These are phyloP conservation scores for Hyaloperonospora arabidopsidis DNA, from an alignment of 352 stramenopile genomes.

Conservation along the genomic window DNA sequence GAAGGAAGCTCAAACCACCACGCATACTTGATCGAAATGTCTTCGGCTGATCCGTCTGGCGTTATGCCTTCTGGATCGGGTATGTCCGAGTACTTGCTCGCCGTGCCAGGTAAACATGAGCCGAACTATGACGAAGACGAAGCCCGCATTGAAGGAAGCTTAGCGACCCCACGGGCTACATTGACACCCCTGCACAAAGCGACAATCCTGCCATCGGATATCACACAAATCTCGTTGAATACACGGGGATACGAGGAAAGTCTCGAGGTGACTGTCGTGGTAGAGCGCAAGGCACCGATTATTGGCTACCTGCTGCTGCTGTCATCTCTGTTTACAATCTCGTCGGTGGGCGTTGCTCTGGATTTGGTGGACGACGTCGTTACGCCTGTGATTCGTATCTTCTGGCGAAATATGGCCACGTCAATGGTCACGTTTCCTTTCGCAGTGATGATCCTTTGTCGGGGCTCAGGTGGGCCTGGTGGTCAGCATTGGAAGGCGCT, in stretches of 20 bases:
- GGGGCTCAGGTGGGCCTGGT: conserved; percentile 21
- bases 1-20: conserved; percentile 43
- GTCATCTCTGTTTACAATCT: conserved; percentile 62
- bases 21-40: conserved; percentile 80
- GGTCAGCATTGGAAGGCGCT: conserved; percentile 28
- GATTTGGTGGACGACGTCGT: conserved; percentile 55
- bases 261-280: conserved; percentile 63
- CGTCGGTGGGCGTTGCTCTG: conserved; percentile 67
- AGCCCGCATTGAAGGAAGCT: conserved; percentile 12
- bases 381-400: conserved; percentile 71
- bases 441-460: conserved; percentile 32
- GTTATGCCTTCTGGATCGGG: conserved; percentile 26
- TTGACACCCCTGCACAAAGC: conserved; percentile 30
- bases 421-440: conserved; percentile 49
- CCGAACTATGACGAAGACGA: conserved; percentile 30
- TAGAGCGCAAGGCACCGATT: conserved; percentile 55
- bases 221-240: conserved; percentile 64
- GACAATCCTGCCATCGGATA: conserved; percentile 56
- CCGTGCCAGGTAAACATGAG: conserved; percentile 46
- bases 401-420: conserved; percentile 77
- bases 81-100: conserved; percentile 60
- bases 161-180: conserved; percentile 23
- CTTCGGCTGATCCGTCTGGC: conserved; percentile 34
- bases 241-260: conserved; percentile 60
- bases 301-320: conserved; percentile 65